Evolutionary conservation across 805 yeast genomes (phyloP).

Genomic region (Pichia cabralensis): DNA sequence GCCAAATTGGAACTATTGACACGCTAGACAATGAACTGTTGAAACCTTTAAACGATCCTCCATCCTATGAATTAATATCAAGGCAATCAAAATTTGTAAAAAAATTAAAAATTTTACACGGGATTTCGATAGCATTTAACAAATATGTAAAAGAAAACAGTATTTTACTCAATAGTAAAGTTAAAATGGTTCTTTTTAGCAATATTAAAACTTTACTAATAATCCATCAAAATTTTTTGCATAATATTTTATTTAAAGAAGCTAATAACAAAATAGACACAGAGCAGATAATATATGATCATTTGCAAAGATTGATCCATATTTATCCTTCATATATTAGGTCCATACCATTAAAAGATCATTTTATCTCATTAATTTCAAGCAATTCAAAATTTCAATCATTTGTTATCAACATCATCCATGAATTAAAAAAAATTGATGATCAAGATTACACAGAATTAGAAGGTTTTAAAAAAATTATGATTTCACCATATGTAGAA

Average conservation of each 20-base stretch:
- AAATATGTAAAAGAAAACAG: conserved; percentile 1
- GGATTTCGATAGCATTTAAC: conserved; percentile 4
- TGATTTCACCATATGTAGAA: conserved; percentile 7
- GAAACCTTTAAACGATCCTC: conserved; percentile 3
- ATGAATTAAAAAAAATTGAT: neutral
- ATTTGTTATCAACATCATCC: neutral
- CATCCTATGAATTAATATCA: conserved; percentile 5
- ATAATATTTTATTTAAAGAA: conserved; percentile 5
- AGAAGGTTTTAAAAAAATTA: neutral
- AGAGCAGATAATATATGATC: conserved; percentile 12
- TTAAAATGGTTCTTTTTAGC: conserved; percentile 16
- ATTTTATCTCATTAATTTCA: neutral
- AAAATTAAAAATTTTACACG: conserved; percentile 4
- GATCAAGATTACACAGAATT: neutral
- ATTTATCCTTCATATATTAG: conserved; percentile 20
- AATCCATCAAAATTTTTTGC: conserved; percentile 9
- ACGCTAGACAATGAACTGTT: neutral
- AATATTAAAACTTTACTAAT: conserved; percentile 12
- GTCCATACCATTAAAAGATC: conserved; percentile 5
- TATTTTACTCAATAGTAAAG: conserved; percentile 15
- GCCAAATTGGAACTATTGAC: neutral
- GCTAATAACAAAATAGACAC: conserved; percentile 4
- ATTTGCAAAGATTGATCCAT: conserved; percentile 16
- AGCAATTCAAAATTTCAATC: conserved; percentile 1
- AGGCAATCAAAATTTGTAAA: conserved; percentile 6